Base-by-base conservation (phyloP, 257 asterid genomes). In the Buddleja alternifolia region DNA sequence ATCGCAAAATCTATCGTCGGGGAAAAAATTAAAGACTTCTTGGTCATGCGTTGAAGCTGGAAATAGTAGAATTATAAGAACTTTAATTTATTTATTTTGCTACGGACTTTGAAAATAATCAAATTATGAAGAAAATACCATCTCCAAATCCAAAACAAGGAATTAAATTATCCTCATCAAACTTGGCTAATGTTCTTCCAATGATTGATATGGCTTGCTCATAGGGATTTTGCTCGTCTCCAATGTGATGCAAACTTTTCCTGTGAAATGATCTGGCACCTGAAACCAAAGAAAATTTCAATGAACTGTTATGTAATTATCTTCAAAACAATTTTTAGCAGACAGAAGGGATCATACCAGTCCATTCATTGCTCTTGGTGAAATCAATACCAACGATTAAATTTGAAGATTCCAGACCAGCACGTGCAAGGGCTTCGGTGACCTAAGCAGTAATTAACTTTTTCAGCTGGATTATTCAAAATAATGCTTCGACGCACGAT, bases 301-400 rank as follows among this genome's bases (percentile, higher is more conserved):
- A 41, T 4, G 51, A 29, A 53, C 42, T 40, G n/a, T 62, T 32
- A 44, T 15, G 66, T 47, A 57, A 57, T 14, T 59, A 65, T 67
- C 41, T 37, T 44, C 4, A 20, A 41, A 24, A 50, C 44, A 69
- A 40, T 73, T 41, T 39, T n/a, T 56, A 41, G 47, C 40, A 16
- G 14, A 39, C 47, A 45, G 17, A 69, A 67, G 69, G 21, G 63
- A 53, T 37, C 8, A 29, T 64, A 93, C 98, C 98, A 21, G 97
- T 93, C 98, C 98, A 93, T 77, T 93, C 98, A 48, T 93, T 93
- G 93, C 98, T 93, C 85, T 90, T 93, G 67, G 98, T 93, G 83
- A 90, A 90, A 82, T 93, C 98, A 53, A 93, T 90, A 69, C 98
- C 98, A 64, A 93, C 97, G 15, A 93, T 85, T 71, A 93, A 78